phyloP scores from a whole-genome alignment of 208 protist genomes.

The Trypanosoma melophagium region DNA sequence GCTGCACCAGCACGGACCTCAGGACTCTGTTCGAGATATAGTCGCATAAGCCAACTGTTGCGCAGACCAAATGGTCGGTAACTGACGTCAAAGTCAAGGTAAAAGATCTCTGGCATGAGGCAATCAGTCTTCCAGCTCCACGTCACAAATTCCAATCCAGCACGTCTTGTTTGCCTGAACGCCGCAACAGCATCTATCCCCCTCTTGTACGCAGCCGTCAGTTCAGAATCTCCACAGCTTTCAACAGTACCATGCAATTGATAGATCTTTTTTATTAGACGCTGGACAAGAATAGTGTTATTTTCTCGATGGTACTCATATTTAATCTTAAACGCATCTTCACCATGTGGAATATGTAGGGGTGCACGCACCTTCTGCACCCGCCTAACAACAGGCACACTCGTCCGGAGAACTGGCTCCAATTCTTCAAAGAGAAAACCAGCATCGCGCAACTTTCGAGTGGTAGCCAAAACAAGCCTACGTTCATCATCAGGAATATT shows the following conservation, averaged over 20 bases:
- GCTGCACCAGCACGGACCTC: conserved; percentile 59
- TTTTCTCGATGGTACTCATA: background rate
- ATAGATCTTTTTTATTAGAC: background rate
- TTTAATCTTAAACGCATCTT: background rate
- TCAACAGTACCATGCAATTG: background rate
- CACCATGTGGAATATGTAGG: background rate
- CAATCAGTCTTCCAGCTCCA: conserved; percentile 38
- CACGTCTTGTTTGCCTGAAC: conserved; percentile 26
- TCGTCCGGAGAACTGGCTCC: conserved; percentile 43
- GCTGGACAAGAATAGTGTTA: background rate
- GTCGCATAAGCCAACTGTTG: conserved; percentile 81
- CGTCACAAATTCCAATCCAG: conserved; percentile 18
- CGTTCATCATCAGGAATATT: conserved; percentile 28
- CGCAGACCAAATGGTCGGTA: conserved; percentile 63
- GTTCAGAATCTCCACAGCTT: background rate
- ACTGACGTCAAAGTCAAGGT: conserved; percentile 82
- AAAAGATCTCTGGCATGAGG: conserved; percentile 61
- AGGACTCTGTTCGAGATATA: conserved; percentile 53
- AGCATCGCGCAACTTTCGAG: conserved; percentile 34
- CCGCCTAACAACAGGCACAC: conserved; percentile 73
- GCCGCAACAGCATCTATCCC: conserved; percentile 37
- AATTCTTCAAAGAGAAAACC: conserved; percentile 74
- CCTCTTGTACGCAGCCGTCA: conserved; percentile 25
- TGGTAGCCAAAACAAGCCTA: conserved; percentile 21
- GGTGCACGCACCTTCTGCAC: conserved; percentile 19